phyloP scores from a whole-genome alignment of 2,329 filamentous ascomycete genomes.

The Allantophomopsis cytisporea region DNA sequence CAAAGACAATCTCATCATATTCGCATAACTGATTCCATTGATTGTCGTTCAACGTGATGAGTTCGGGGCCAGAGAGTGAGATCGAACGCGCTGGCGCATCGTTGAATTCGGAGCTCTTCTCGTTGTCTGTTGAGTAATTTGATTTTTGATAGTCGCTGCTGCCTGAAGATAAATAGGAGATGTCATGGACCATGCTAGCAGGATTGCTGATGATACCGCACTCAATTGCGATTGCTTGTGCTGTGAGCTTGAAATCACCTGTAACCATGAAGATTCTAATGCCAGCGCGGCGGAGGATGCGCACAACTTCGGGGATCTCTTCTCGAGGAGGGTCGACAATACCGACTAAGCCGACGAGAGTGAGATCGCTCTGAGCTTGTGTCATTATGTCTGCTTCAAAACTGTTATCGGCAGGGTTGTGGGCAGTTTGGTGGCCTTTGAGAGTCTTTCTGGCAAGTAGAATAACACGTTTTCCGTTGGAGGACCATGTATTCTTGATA shows the following conservation, averaged over 20 bases:
- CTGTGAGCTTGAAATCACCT: constrained; percentile 63
- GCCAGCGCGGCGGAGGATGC: constrained; percentile 49
- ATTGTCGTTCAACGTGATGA: constrained; percentile 46
- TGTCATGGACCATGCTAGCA: constrained; percentile 6
- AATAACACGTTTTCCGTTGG: constrained; percentile 51
- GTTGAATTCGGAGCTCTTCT: background rate
- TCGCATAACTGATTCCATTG: constrained; percentile 52
- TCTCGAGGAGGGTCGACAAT: constrained; percentile 41
- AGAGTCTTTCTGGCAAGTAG: constrained; percentile 43
- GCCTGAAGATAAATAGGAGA: constrained; percentile 3
- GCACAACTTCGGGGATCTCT: constrained; percentile 39
- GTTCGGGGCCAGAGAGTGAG: constrained; percentile 48
- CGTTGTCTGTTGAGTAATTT: constrained; percentile 16
- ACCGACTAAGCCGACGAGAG: constrained; percentile 37
- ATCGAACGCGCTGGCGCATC: constrained; percentile 25
- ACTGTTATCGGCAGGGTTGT: constrained; percentile 21
- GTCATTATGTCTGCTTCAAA: constrained; percentile 40
- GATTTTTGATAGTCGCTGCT: constrained; percentile 1
- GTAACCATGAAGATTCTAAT: constrained; percentile 68
- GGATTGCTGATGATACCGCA: constrained; percentile 49
- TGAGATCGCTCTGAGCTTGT: constrained; percentile 30
- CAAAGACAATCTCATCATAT: constrained; percentile 63
- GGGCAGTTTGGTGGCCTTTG: constrained; percentile 2
- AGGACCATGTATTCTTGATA: constrained; percentile 54
- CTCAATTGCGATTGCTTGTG: constrained; percentile 53